Evolutionary conservation across 192 early-diverging fungal species (phyloP).

Genomic region (Hyaloraphidium curvatum): DNA sequence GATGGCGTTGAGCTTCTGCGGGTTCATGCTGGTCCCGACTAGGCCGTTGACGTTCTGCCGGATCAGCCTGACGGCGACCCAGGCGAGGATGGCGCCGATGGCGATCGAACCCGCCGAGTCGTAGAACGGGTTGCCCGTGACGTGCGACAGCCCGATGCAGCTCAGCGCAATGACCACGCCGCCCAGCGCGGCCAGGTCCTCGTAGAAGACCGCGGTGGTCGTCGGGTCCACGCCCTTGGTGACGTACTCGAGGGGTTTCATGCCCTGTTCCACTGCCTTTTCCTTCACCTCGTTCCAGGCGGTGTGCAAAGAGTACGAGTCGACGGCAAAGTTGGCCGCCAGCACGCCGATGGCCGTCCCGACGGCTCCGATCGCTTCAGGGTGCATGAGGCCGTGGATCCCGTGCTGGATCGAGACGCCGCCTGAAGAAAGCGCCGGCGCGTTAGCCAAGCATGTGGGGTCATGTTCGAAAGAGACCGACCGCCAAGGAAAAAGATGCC

Average conservation of each 20-base stretch:
- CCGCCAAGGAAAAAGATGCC: constrained; percentile 3
- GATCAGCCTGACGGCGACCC: constrained; percentile 26
- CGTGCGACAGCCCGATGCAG: constrained; percentile 19
- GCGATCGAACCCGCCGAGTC: constrained; percentile 27
- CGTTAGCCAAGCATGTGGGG: no score
- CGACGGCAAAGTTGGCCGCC: no score
- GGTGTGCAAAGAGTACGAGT: no score
- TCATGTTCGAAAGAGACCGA: no score
- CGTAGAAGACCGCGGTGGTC: constrained; percentile 35
- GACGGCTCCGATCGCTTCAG: no score
- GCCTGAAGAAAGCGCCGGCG: no score
- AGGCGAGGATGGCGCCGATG: constrained; percentile 24
- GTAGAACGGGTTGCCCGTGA: constrained; percentile 16
- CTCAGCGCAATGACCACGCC: constrained; percentile 27
- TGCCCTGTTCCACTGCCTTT: no score
- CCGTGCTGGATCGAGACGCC: constrained; percentile 34
- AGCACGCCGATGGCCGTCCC: no score
- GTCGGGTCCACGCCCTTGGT: constrained; percentile 29
- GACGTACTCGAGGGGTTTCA: constrained; percentile 23
- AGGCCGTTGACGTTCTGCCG: constrained; percentile 25
- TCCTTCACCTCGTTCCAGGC: no score
- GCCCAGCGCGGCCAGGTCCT: constrained; percentile 22
- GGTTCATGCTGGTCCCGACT: constrained; percentile 21
- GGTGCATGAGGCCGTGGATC: constrained; percentile 24
- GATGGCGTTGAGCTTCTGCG: constrained; percentile 14